These are phyloP conservation scores for Lentinula edodes DNA, from an alignment of 768 basidiomycete genomes.

Conservation along the genomic window DNA sequence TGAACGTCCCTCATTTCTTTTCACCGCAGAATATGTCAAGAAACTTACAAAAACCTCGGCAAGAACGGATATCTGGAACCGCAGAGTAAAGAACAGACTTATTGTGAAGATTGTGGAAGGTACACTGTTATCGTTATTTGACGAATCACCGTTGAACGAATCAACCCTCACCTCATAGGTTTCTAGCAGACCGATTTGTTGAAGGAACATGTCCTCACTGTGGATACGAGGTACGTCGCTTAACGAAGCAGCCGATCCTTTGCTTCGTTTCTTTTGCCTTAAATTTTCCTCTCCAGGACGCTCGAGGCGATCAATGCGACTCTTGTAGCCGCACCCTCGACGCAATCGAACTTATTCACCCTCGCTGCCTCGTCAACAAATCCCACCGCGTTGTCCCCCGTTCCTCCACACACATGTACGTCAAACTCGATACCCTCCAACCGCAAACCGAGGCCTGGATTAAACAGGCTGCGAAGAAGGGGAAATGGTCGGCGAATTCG, in stretches of 20 bases:
- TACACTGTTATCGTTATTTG: slow-evolving; percentile 15
- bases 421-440: slow-evolving; percentile 81
- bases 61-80: slow-evolving; percentile 73
- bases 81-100: slow-evolving; percentile 89
- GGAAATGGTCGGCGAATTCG: slow-evolving; percentile 90
- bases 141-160: too few relatives aligned
- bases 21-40: slow-evolving; percentile 73
- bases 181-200: slow-evolving; percentile 95
- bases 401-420: slow-evolving; percentile 86
- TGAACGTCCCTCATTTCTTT: background rate
- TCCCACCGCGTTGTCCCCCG: slow-evolving; percentile 71
- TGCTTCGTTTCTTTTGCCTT: background rate
- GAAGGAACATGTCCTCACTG: slow-evolving; percentile 98
- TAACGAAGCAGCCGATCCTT: background rate
- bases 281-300: slow-evolving; percentile 51
- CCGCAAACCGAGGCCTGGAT: slow-evolving; percentile 85
- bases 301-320: slow-evolving; percentile 98
- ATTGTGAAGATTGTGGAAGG: slow-evolving; percentile 89
- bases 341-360: slow-evolving; percentile 88
- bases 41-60: slow-evolving; percentile 80
- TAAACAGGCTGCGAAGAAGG: slow-evolving; percentile 66
- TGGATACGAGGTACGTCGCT: slow-evolving; percentile 59
- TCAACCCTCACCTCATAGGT: slow-evolving; percentile 37
- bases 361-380: slow-evolving; percentile 87
- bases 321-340: slow-evolving; percentile 88